Conservation (phyloP, 2,329 filamentous ascomycete species). For the Aspergillus glaucus region DNA sequence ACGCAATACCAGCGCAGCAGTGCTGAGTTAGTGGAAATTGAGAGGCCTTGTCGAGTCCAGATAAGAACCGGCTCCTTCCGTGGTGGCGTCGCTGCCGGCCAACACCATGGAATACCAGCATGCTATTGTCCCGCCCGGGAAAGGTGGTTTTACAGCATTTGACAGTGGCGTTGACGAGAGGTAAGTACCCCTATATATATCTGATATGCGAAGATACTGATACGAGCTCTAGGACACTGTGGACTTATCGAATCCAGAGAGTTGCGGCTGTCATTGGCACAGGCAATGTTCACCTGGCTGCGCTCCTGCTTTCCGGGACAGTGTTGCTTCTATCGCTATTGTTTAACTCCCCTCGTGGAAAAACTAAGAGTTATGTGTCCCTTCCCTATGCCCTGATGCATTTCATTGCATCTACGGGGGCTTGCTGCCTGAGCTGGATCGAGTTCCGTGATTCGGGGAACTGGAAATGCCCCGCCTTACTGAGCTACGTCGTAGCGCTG, state of each 20-base stretch:
- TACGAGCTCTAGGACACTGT: slow-evolving; percentile 9
- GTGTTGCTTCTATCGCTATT: slow-evolving; percentile 10
- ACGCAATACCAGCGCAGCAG: neutral
- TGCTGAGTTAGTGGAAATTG: neutral
- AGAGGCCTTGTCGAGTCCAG: neutral
- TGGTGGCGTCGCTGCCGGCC: no score
- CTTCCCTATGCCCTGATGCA: slow-evolving; percentile 13
- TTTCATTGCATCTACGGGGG: slow-evolving; percentile 7
- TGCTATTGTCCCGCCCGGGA: neutral
- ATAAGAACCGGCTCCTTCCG: no score
- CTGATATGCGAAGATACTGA: neutral
- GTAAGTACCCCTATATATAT: neutral
- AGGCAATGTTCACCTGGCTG: slow-evolving; percentile 19
- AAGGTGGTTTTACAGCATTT: neutral
- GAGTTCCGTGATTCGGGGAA: slow-evolving; percentile 2
- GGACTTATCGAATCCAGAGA: slow-evolving; percentile 17
- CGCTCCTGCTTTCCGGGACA: slow-evolving; percentile 13
- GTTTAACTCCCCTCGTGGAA: slow-evolving; percentile 4
- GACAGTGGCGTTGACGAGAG: neutral
- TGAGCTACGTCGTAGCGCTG: slow-evolving; percentile 20
- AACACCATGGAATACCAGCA: neutral
- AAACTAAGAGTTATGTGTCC: slow-evolving; percentile 1
- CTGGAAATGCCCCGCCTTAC: slow-evolving; percentile 16
- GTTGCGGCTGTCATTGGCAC: slow-evolving; percentile 17
- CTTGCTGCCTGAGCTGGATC: slow-evolving; percentile 13